These are phyloP conservation scores for Acmispon strigosus DNA, from an alignment of 306 rosid species.

Conservation along the genomic window DNA sequence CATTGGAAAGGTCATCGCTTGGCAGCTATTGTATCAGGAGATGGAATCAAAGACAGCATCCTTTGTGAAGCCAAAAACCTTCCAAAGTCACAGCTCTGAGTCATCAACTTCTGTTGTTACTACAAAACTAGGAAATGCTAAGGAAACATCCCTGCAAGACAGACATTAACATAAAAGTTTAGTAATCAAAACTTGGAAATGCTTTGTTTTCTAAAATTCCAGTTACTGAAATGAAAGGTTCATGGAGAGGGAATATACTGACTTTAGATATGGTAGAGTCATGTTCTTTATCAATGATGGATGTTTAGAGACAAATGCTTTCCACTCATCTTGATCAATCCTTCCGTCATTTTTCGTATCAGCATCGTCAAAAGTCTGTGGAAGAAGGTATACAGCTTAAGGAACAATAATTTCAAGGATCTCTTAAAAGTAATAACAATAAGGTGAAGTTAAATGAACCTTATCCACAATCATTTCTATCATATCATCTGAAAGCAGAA, in stretches of 20 bases:
- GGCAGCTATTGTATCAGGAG: background rate
- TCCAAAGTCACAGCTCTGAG: constrained; percentile 25
- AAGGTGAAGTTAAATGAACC: constrained; percentile 32
- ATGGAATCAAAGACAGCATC: background rate
- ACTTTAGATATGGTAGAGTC: constrained; percentile 85
- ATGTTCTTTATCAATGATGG: constrained; percentile 81
- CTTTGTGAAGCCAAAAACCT: background rate
- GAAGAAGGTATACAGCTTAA: constrained; percentile 7
- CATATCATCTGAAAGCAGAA: constrained; percentile 67
- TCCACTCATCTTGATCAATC: constrained; percentile 94
- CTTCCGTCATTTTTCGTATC: constrained; percentile 76
- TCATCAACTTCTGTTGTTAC: constrained; percentile 58
- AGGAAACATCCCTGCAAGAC: constrained; percentile 66
- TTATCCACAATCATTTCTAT: constrained; percentile 71
- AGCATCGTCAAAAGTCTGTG: constrained; percentile 70
- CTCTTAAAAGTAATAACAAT: background rate
- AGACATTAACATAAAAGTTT: background rate
- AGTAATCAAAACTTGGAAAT: background rate
- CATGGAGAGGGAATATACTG: constrained; percentile 23
- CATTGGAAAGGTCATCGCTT: background rate
- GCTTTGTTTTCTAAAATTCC: background rate
- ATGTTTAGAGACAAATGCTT: constrained; percentile 59
- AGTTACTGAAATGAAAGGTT: background rate
- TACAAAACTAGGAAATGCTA: constrained; percentile 82
- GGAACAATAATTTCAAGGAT: background rate